Base-by-base conservation (phyloP, 306 rosid species). In the Ceratonia siliqua region DNA sequence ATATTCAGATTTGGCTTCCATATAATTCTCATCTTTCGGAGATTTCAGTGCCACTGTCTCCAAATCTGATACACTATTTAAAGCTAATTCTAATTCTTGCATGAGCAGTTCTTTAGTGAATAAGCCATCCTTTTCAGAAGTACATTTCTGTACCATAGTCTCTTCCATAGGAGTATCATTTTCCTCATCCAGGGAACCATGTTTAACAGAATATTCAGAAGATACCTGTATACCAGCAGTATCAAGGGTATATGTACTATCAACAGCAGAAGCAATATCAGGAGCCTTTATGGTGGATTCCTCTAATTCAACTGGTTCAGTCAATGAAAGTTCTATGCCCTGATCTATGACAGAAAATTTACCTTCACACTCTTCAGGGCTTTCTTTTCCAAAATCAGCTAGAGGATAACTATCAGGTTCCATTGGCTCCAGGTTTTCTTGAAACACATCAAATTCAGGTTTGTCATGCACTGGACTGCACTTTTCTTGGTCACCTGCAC, bases 21-120 rank as follows among this genome's bases (percentile, higher is more conserved):
- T 28, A 52, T 32, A 62, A 13, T 67, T 67, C 42, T 83, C 76
- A 25, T 79, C 82, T 50, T 82, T 79, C 8, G 96, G 89, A 68
- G 97, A 92, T 53, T 91, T 95, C 46, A 74, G 3, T 38, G 90
- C 89, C 20, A 62, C 80, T 32, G 53, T 81, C 89, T 90, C 95
- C 78, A 90, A 46, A 52, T 84, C 91, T 13, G 80, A 83, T 75
- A 86, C 75, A 39, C 74, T 62, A 72, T 64, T 82, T 59, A 94
- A 86, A 65, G 93, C 96, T 12, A 86, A 92, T 58, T 92, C 97
- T 68, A 94, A 58, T 69, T 94, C 99, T 80, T 86, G 78, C 92
- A 88, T 71, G 74, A 91, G 84, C 66, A 85, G 81, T 73, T 89
- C 92, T 84, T 81, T 87, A 15, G 87, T 74, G 69, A 77, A 79